Base-by-base conservation (phyloP, 2,329 filamentous ascomycete genomes). In the Aureobasidium lini region DNA sequence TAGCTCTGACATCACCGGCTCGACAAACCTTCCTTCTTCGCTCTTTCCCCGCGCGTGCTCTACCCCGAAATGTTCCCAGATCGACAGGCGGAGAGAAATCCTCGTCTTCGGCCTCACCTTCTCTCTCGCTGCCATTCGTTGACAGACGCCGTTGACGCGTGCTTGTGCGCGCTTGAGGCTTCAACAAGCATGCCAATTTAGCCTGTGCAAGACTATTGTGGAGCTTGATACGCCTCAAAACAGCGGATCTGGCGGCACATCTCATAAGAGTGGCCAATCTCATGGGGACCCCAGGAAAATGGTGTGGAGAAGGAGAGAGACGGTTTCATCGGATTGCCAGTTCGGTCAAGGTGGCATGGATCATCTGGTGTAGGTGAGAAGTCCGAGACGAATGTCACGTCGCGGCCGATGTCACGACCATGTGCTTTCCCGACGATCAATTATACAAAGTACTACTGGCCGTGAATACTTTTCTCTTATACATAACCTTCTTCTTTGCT, bases 121-220 rank as follows among this genome's bases (percentile, higher is more conserved):
- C 16, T 42, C 15, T 31, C 28, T 15, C 18, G 31, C 31, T 43
- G 52, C 16, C 31, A 36, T 56, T 36, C 40, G 52, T 16, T 28
- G 13, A 15, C 34, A 36, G 39, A 15, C 53, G 53, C 53, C 53
- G 53, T 57, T 57, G 53, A 57, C 52, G 52, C 52, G 28, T 56
- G 52, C 52, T 44, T 56, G 36, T 6, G 13, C 10, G 42, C 28
- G 42, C 42, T 23, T 29, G 18, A 44, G 9, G 13, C n/a, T 28
- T 13, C 32, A 31, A 28, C 42, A 57, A 57, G 53, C 53, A 57
- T 47, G 53, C 53, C 53, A 57, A 47, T 57, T 57, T 57, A 57
- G 42, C 42, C 53, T 16, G 32, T 57, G 9, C 32, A 47, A 28
- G 52, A 18, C 40, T 28, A 29, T 34, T 10, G 40, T 29, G 32